phyloP scores from a whole-genome alignment of 495 filamentous ascomycete genomes.

The Penicillium argentinense region DNA sequence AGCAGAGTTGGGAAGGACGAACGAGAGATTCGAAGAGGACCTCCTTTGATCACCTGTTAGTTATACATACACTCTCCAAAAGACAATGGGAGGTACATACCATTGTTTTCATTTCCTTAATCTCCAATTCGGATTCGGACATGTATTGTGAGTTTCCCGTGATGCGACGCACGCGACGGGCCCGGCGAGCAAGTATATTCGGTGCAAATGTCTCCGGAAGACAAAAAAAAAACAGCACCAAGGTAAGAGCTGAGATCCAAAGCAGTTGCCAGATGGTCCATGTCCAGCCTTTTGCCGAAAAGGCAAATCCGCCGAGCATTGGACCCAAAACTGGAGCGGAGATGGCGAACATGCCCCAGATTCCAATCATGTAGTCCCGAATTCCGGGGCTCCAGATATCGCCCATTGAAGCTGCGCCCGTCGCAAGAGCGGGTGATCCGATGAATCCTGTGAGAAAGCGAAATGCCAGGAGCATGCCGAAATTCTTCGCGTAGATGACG shows the following conservation, averaged over 20 bases:
- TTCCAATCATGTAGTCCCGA: conserved; percentile 34
- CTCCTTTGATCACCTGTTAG: conserved; percentile 15
- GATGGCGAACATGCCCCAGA: conserved; percentile 37
- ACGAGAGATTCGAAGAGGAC: conserved; percentile 39
- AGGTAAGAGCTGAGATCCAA: conserved; percentile 45
- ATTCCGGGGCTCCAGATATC: conserved; percentile 32
- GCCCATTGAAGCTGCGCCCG: conserved; percentile 28
- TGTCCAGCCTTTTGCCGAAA: conserved; percentile 40
- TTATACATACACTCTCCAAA: neutral
- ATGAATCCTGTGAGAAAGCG: conserved; percentile 56
- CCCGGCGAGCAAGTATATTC: conserved; percentile 57
- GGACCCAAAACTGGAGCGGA: conserved; percentile 46
- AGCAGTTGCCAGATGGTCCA: conserved; percentile 52
- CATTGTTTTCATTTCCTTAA: conserved; percentile 22
- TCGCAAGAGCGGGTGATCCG: conserved; percentile 52
- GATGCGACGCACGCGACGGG: conserved; percentile 45
- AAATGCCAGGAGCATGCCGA: conserved; percentile 53
- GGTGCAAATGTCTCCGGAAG: conserved; percentile 58
- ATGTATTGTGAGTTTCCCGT: conserved; percentile 33
- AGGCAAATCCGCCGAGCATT: conserved; percentile 42
- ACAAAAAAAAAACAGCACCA: conserved; percentile 50
- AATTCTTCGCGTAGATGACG: conserved; percentile 46
- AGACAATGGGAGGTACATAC: conserved; percentile 5
- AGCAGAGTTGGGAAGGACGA: conserved; percentile 43
- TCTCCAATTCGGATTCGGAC: conserved; percentile 43